Percentiles rank a stretch among this genome's conserved stretches.
Conservation (phyloP, 345 rosid genomes). For the Dovyalis caffra region DNA sequence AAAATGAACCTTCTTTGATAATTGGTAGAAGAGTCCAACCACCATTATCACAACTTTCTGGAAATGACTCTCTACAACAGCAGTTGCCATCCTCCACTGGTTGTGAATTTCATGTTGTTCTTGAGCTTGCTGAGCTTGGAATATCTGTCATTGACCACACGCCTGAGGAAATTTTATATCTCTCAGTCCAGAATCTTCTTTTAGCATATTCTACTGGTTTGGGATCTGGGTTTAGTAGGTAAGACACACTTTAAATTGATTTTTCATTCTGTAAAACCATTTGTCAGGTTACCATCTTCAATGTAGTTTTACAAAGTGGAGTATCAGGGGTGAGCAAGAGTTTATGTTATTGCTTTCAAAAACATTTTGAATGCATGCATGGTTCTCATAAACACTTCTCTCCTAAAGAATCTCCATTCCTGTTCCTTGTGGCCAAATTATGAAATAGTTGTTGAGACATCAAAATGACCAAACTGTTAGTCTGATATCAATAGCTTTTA, state of each 20-base stretch:
- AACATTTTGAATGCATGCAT: background rate
- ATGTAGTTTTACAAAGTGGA: background rate
- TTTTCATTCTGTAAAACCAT: background rate
- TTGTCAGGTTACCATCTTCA: background rate
- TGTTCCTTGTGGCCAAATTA: background rate
- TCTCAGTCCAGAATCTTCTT: conserved; percentile 81
- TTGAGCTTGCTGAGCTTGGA: conserved; percentile 94
- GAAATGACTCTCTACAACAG: conserved; percentile 49
- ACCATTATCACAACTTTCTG: conserved; percentile 39
- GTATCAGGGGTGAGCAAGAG: background rate
- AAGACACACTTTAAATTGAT: conserved; percentile 20
- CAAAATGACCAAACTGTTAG: background rate
- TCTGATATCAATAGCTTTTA: background rate
- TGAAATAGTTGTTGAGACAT: background rate
- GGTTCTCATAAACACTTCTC: background rate
- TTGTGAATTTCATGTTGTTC: conserved; percentile 77
- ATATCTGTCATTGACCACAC: conserved; percentile 88
- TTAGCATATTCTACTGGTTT: conserved; percentile 85
- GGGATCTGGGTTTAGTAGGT: conserved; percentile 93
- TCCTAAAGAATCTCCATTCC: background rate
- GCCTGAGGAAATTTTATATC: conserved; percentile 88
- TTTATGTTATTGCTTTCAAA: background rate
- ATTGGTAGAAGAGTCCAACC: conserved; percentile 36
- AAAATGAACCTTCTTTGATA: conserved; percentile 54
- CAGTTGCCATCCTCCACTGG: conserved; percentile 42